Percentiles rank a stretch among this genome's conserved stretches.
phyloP scores from a whole-genome alignment of 2,329 filamentous ascomycete species.

The Anisogramma anomala region DNA sequence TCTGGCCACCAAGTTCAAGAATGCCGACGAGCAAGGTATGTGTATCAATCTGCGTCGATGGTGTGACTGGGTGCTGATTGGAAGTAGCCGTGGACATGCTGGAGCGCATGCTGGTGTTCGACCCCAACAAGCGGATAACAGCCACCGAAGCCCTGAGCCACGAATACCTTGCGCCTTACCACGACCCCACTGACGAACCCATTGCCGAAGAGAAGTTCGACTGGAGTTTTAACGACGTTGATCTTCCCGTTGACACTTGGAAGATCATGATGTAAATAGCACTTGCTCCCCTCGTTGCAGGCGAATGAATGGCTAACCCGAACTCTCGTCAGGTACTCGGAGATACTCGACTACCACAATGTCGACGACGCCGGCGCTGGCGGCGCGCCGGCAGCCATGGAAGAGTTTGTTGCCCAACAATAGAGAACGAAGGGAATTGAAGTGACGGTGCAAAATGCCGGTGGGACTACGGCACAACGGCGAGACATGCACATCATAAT shows the following conservation, averaged over 20 bases:
- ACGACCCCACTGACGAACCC: constrained; percentile 94
- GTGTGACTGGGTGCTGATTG: constrained; percentile 14
- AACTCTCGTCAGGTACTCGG: constrained; percentile 67
- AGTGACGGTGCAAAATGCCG: background rate
- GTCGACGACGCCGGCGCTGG: constrained; percentile 49
- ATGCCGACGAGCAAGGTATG: constrained; percentile 74
- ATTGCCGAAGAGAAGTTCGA: constrained; percentile 96
- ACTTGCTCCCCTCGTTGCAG: too few relatives aligned
- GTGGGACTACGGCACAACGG: constrained; percentile 8
- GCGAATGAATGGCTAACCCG: background rate
- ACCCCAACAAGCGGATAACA: constrained; percentile 89
- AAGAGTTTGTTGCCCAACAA: constrained; percentile 30
- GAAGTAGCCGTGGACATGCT: constrained; percentile 74
- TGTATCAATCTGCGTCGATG: too few relatives aligned
- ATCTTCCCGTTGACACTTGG: constrained; percentile 97
- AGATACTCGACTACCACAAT: constrained; percentile 98
- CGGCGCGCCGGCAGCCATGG: constrained; percentile 24
- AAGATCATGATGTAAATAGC: constrained; percentile 97
- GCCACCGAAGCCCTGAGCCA: constrained; percentile 78
- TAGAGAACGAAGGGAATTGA: background rate
- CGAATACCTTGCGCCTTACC: constrained; percentile 90
- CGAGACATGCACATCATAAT: constrained; percentile 11
- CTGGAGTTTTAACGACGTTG: constrained; percentile 98
- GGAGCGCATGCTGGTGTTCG: constrained; percentile 95
- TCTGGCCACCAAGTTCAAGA: constrained; percentile 82